phyloP scores from a whole-genome alignment of 192 early-diverging fungal species.

The Umbelopsis isabellina region DNA sequence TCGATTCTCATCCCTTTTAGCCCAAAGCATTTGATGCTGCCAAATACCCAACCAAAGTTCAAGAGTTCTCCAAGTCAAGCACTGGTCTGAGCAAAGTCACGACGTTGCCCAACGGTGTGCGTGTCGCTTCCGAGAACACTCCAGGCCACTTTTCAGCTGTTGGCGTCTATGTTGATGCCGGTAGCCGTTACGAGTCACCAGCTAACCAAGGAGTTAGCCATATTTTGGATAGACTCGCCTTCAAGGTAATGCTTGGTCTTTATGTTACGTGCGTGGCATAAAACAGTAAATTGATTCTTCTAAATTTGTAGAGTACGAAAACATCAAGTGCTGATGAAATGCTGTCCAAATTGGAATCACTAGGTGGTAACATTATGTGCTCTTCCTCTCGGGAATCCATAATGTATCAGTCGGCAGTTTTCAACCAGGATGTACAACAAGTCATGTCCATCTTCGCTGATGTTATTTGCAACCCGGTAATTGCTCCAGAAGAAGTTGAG shows the following conservation, averaged over 20 bases:
- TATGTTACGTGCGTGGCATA: background rate
- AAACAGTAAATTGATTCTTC: background rate
- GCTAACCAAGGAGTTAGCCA: slow-evolving; percentile 76
- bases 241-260: slow-evolving; percentile 68
- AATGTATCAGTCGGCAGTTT: slow-evolving; percentile 94
- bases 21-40: background rate
- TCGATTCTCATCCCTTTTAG: background rate
- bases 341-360: slow-evolving; percentile 75
- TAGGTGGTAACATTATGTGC: slow-evolving; percentile 91
- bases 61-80: slow-evolving; percentile 42
- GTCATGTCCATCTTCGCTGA: slow-evolving; percentile 80
- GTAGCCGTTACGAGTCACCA: slow-evolving; percentile 82
- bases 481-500: slow-evolving; percentile 78
- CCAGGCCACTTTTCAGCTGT: slow-evolving; percentile 90
- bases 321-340: slow-evolving; percentile 70
- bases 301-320: slow-evolving; percentile 60
- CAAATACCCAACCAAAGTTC: slow-evolving; percentile 30
- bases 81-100: slow-evolving; percentile 59
- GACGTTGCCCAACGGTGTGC: slow-evolving; percentile 87
- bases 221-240: slow-evolving; percentile 89
- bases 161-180: slow-evolving; percentile 91
- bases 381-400: slow-evolving; percentile 91
- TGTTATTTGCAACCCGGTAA: slow-evolving; percentile 75
- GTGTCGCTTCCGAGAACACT: slow-evolving; percentile 78
- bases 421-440: slow-evolving; percentile 76